A percentile compares a stretch with the other conserved stretches of the same genome.
These are phyloP conservation scores for Rauvolfia tetraphylla DNA, from an alignment of 257 asterid genomes.

Conservation along the genomic window DNA sequence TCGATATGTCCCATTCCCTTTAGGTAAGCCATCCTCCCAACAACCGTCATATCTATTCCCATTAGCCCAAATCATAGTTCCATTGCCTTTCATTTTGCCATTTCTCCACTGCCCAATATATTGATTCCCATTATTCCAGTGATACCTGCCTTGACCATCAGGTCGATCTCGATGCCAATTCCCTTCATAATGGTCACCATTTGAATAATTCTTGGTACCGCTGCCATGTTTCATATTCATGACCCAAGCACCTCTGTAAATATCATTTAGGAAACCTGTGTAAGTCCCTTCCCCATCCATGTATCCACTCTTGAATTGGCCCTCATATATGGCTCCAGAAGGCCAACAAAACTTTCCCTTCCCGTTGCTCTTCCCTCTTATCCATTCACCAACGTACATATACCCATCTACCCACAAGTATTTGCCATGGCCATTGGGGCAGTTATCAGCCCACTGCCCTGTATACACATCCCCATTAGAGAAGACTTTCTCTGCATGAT, in stretches of 20 bases:
- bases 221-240: slow-evolving; percentile 65
- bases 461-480: slow-evolving; percentile 65
- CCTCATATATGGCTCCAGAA: slow-evolving; percentile 82
- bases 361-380: slow-evolving; percentile 55
- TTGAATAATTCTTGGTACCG: slow-evolving; percentile 53
- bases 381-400: slow-evolving; percentile 89
- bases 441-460: slow-evolving; percentile 67
- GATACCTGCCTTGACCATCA: slow-evolving; percentile 78
- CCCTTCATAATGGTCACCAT: slow-evolving; percentile 78
- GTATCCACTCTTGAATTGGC: slow-evolving; percentile 68
- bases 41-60: slow-evolving; percentile 75
- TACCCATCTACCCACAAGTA: slow-evolving; percentile 84
- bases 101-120: slow-evolving; percentile 77
- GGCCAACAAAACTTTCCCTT: slow-evolving; percentile 95
- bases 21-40: slow-evolving; percentile 79
- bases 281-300: slow-evolving; percentile 91
- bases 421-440: slow-evolving; percentile 74
- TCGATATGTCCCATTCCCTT: slow-evolving; percentile 72
- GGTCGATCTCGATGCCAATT: slow-evolving; percentile 59
- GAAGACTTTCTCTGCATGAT: slow-evolving; percentile 58
- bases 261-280: slow-evolving; percentile 54
- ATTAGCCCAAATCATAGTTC: slow-evolving; percentile 66
- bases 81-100: slow-evolving; percentile 70
- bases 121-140: slow-evolving; percentile 71
- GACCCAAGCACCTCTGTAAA: slow-evolving; percentile 70